Evolutionary conservation across 139 green algal species (phyloP).

Genomic region (Dunaliella primolecta): DNA sequence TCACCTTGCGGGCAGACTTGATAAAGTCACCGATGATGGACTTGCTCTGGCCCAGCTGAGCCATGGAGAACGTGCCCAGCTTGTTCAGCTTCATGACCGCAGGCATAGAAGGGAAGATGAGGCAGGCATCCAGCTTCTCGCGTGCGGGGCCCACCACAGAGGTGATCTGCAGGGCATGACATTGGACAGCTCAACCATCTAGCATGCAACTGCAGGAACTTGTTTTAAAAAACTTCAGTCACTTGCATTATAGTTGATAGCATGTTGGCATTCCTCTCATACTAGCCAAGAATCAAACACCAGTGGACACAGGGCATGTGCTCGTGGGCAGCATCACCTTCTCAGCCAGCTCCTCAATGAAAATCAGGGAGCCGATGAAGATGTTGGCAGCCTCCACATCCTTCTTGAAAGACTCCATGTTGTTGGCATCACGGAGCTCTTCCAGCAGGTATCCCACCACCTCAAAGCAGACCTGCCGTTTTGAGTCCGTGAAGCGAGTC

Average conservation of each 20-base stretch:
- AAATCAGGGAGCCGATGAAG: constrained; percentile 99
- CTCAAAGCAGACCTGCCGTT: constrained; percentile 90
- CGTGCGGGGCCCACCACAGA: constrained; percentile 75
- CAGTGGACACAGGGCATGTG: no score
- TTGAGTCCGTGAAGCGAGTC: constrained; percentile 14
- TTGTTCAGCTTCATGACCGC: constrained; percentile 99
- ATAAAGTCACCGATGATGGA: constrained; percentile 95
- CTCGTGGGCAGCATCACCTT: no score
- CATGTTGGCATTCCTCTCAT: no score
- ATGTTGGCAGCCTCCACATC: constrained; percentile 92
- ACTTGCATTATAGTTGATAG: no score
- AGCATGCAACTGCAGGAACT: no score
- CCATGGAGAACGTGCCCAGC: constrained; percentile 96
- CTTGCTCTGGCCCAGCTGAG: constrained; percentile 95
- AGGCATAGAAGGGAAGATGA: constrained; percentile 99
- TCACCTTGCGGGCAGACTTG: constrained; percentile 60
- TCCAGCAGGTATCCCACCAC: constrained; percentile 97
- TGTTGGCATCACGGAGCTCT: constrained; percentile 88
- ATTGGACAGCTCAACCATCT: no score
- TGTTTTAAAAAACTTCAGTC: no score
- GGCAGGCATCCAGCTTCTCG: constrained; percentile 87
- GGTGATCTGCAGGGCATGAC: constrained; percentile 68
- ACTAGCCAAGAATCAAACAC: no score
- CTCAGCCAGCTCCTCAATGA: constrained; percentile 98
- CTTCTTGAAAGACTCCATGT: constrained; percentile 86